Evolutionary conservation across 106 monocot genomes (phyloP).

Genomic region (Apostasia shenzhenica): DNA sequence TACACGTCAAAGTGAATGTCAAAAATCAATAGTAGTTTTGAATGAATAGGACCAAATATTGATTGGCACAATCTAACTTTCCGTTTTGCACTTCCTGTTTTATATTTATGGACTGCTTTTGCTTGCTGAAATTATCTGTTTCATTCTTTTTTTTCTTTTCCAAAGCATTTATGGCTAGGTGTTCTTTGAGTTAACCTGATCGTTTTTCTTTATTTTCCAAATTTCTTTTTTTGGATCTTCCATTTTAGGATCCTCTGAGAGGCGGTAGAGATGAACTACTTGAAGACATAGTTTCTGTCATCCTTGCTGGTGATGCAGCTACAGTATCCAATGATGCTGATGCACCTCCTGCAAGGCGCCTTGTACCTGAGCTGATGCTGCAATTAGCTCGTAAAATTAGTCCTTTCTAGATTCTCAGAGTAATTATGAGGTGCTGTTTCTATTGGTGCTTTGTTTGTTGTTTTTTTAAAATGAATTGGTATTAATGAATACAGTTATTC

Average conservation of each 20-base stretch:
- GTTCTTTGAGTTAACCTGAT: background rate
- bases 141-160: no score
- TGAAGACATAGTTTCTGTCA: conserved; percentile 36
- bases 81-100: no score
- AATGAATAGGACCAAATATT: no score
- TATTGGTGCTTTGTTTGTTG: background rate
- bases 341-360: conserved; percentile 37
- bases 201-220: background rate
- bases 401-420: conserved; percentile 33
- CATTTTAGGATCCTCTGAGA: conserved; percentile 67
- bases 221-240: background rate
- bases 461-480: background rate
- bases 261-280: conserved; percentile 65
- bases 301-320: conserved; percentile 34
- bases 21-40: no score
- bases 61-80: no score
- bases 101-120: no score
- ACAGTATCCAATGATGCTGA: conserved; percentile 19
- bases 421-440: conserved; percentile 15
- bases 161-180: no score
- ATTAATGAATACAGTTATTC: background rate
- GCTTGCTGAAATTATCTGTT: no score
- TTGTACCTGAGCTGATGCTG: conserved; percentile 67
- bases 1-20: no score
- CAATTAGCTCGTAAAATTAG: conserved; percentile 54